These are phyloP conservation scores for Terfezia claveryi DNA, from an alignment of 495 filamentous ascomycete species.

Conservation along the genomic window DNA sequence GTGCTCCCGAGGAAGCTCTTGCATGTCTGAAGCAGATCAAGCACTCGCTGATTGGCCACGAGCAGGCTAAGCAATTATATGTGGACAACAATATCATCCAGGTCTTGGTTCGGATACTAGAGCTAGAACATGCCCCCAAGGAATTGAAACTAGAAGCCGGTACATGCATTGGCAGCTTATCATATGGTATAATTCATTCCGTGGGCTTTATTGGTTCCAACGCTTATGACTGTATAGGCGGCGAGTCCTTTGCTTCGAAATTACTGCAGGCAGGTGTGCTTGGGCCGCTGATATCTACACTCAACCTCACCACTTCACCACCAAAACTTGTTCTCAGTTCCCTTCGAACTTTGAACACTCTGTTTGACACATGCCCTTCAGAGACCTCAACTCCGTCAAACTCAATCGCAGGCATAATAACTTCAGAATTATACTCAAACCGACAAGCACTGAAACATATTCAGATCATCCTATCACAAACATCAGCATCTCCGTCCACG, in stretches of 20 bases:
- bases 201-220: conserved; percentile 2
- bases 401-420: conserved; percentile 3
- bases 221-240: conserved; percentile 32
- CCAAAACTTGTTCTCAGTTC: conserved; percentile 45
- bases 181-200: conserved; percentile 39
- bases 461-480: conserved; percentile 40
- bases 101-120: conserved; percentile 40
- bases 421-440: conserved; percentile 8
- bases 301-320: conserved; percentile 43
- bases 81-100: conserved; percentile 46
- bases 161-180: conserved; percentile 60
- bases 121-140: conserved; percentile 29
- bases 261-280: conserved; percentile 43
- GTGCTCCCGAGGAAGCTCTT: conserved; percentile 37
- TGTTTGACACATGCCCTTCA: conserved; percentile 40
- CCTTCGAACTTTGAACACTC: conserved; percentile 48
- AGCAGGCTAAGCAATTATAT: conserved; percentile 62
- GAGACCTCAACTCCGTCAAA: conserved; percentile 13
- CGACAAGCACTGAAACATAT: conserved; percentile 21
- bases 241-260: conserved; percentile 53
- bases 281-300: conserved; percentile 40
- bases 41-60: conserved; percentile 75
- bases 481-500: conserved; percentile 24
- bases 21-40: conserved; percentile 50
- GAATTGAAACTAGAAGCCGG: conserved; percentile 55